These are phyloP conservation scores for Liriodendron chinense DNA, from an alignment of 164 flowering plant species.

Conservation along the genomic window DNA sequence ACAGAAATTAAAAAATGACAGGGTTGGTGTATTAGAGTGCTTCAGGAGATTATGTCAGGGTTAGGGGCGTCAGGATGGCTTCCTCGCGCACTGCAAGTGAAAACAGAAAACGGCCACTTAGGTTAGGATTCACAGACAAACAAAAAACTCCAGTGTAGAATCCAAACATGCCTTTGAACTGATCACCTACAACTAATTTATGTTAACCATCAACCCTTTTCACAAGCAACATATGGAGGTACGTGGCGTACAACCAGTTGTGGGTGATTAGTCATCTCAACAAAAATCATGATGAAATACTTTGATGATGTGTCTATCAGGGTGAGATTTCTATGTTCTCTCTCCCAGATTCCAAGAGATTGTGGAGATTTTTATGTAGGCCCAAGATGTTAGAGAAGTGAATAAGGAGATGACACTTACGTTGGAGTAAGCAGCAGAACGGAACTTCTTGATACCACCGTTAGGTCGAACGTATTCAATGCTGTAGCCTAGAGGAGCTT, in stretches of 20 bases:
- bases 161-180: no score
- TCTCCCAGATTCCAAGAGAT: not conserved
- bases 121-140: not conserved
- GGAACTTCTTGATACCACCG: conserved; percentile 47
- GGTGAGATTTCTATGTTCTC: no score
- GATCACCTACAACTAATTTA: no score
- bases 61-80: conserved; percentile 72
- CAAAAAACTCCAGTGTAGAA: not conserved
- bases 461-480: conserved; percentile 44
- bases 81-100: conserved; percentile 68
- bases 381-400: no score
- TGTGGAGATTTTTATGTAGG: no score
- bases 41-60: conserved; percentile 13
- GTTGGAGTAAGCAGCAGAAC: conserved; percentile 50
- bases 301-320: no score
- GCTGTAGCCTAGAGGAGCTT: conserved; percentile 49
- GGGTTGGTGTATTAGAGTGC: conserved; percentile 9
- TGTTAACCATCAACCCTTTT: no score
- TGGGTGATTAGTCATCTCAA: not conserved
- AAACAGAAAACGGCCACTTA: conserved; percentile 1
- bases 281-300: not conserved
- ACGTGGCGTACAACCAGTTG: not conserved
- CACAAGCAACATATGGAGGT: not conserved
- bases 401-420: conserved; percentile 14
- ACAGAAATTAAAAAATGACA: not conserved